Evolutionary conservation across 305 asterid genomes (phyloP).

Genomic region (Rubia tinctorum): DNA sequence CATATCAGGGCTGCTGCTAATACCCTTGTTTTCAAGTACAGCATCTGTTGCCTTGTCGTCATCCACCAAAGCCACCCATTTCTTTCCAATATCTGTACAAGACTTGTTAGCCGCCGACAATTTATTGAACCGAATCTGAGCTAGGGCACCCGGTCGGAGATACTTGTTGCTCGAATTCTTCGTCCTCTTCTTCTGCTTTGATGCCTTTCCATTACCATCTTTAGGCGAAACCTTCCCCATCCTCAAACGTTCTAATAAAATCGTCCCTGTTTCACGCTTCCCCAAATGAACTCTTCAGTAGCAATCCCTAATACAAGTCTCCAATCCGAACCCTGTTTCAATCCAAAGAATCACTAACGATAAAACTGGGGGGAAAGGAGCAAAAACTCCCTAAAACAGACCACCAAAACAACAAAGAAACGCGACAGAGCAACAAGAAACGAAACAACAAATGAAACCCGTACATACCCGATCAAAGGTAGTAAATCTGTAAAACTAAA

Average conservation of each 20-base stretch:
- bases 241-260: slow-evolving; percentile 2
- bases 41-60: slow-evolving; percentile 31
- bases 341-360: background rate
- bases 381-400: background rate
- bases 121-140: slow-evolving; percentile 74
- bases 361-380: background rate
- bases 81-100: slow-evolving; percentile 76
- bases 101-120: slow-evolving; percentile 56
- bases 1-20: slow-evolving; percentile 32
- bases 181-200: slow-evolving; percentile 47
- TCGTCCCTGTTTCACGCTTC: background rate
- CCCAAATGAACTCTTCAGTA: slow-evolving; percentile 4
- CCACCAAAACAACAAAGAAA: background rate
- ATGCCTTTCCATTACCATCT: slow-evolving; percentile 42
- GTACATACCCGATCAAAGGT: background rate
- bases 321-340: background rate
- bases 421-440: background rate
- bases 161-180: slow-evolving; percentile 50
- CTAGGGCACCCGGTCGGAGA: slow-evolving; percentile 87
- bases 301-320: slow-evolving; percentile 9
- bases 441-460: background rate
- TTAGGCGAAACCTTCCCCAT: slow-evolving; percentile 75
- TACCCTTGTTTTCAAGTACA: slow-evolving; percentile 24
- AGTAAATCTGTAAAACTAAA: background rate
- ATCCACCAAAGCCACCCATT: slow-evolving; percentile 49